phyloP scores from a whole-genome alignment of 202 grass and related monocot genomes.

The Panicum hallii region DNA sequence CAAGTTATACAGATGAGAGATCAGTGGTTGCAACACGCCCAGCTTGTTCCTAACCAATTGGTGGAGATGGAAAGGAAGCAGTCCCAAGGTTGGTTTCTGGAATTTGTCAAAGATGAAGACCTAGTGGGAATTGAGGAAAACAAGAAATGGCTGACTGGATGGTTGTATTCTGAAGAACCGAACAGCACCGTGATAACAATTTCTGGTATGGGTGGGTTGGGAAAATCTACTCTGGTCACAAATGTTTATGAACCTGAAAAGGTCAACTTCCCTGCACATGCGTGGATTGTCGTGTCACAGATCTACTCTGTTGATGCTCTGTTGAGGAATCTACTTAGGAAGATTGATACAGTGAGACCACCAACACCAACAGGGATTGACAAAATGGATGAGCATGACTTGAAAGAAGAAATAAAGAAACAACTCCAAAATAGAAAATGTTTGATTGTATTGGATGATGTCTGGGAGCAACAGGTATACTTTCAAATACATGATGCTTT shows the following conservation, averaged over 20 bases:
- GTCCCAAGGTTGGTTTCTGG: neutral
- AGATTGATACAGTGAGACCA: neutral
- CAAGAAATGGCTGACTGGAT: constrained; percentile 15
- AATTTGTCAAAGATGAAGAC: constrained; percentile 49
- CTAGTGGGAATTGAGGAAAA: constrained; percentile 53
- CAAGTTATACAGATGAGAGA: neutral
- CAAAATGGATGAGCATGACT: constrained; percentile 37
- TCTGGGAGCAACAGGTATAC: constrained; percentile 50
- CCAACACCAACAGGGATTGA: neutral
- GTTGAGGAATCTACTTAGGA: constrained; percentile 31
- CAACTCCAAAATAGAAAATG: neutral
- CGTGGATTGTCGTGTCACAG: constrained; percentile 57
- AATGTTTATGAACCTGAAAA: constrained; percentile 46
- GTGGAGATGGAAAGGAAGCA: neutral
- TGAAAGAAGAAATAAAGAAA: constrained; percentile 38
- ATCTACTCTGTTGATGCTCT: constrained; percentile 22
- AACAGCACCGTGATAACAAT: constrained; percentile 44
- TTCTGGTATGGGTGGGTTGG: constrained; percentile 64
- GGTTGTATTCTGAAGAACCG: constrained; percentile 14
- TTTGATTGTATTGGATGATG: constrained; percentile 62
- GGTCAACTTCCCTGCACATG: constrained; percentile 39
- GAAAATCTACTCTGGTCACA: constrained; percentile 58
- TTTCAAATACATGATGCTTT: constrained; percentile 29
- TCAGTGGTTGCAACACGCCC: neutral
- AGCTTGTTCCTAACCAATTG: neutral